Base-by-base conservation (phyloP, 345 rosid genomes). In the Citrus glauca region DNA sequence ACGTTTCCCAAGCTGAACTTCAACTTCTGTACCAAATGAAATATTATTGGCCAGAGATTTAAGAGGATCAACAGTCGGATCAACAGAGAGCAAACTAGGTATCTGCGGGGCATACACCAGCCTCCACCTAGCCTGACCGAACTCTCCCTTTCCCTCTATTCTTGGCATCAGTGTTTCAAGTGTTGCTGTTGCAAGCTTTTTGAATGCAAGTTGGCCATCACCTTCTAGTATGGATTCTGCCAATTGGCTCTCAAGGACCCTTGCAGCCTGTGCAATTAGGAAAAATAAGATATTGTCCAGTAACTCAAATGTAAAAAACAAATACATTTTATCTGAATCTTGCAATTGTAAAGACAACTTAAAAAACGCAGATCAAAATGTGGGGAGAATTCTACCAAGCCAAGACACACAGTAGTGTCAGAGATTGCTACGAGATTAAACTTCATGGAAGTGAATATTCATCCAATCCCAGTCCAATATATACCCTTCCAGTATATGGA, bases 91-190 rank as follows among this genome's bases (percentile, higher is more conserved):
- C 82, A 96, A 87, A 82, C 95, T 93, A 59, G 99, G 97, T 85
- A 96, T 95, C 84, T 93, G 98, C 5, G 99, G 99, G n/a, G 99
- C 97, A 82, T 96, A 96, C 62, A 93, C 98, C 66, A 96, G 86
- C 85, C 98, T 96, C 99, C 99, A 96, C 81, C 99, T 88, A 65
- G 98, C 99, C 59, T 92, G 98, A 64, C 97, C 98, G 82, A 93
- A 85, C 84, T 91, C 96, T 66, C 98, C 96, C 86, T 93, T 93
- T n/a, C 97, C 98, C 89, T 96, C 97, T 80, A 96, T 93, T 81
- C 93, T 90, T 50, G 98, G 99, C 98, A 94, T 96, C 76, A 96
- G 86, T 14, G 91, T 86, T 81, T 91, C 98, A 25, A 96, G 92
- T 63, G 99, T 96, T 72, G 97, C 97, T 6, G 98, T 93, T 63